Conservation (phyloP, 768 basidiomycete genomes). For the Goffeauzyma gilvescens region DNA sequence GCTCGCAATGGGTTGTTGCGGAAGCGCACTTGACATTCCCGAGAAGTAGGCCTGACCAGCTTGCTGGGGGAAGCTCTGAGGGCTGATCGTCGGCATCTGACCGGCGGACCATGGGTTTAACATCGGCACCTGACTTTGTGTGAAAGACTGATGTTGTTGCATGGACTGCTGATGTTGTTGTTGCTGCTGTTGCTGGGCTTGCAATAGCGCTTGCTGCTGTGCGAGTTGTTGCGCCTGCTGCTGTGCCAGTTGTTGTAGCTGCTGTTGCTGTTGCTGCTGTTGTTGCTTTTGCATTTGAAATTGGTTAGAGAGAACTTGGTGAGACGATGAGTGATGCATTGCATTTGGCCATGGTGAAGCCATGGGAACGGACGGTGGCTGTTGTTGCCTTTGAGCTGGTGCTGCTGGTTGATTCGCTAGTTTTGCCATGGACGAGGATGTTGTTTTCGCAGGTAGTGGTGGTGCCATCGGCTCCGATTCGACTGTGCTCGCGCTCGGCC, state of each 20-base stretch:
- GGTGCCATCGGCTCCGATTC: background rate
- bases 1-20: too few species aligned
- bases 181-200: background rate
- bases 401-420: too few species aligned
- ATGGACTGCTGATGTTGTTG: background rate
- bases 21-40: too few species aligned
- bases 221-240: background rate
- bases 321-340: background rate
- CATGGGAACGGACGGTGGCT: background rate
- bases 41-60: too few species aligned
- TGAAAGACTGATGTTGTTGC: too few species aligned
- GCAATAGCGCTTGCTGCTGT: background rate
- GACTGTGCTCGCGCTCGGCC: background rate
- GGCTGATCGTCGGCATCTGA: too few species aligned
- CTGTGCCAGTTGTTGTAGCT: background rate
- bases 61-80: too few species aligned
- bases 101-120: too few species aligned
- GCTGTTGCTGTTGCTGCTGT: background rate
- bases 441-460: background rate
- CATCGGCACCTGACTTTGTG: too few species aligned
- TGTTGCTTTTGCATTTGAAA: background rate
- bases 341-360: background rate
- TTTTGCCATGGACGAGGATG: background rate
- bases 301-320: background rate
- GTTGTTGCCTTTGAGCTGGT: background rate